Evolutionary conservation across 139 green algal genomes (phyloP), one percentile per base, ranked within the genome.

Genomic region (Mychonastes homosphaera): DNA sequence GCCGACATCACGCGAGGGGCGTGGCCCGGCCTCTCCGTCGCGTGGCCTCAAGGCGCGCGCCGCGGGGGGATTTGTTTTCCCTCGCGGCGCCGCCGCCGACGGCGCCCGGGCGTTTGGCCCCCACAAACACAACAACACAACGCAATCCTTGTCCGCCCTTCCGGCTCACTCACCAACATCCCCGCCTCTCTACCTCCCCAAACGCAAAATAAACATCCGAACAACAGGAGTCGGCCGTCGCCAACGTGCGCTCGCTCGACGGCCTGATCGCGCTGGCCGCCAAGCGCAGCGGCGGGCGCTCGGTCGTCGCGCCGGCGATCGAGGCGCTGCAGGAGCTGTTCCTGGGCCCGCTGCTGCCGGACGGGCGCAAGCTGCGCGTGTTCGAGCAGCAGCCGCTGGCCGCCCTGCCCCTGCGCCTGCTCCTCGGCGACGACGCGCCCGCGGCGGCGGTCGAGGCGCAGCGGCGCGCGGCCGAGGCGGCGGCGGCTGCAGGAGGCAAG

Each of bases 311-410:
- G n/a, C 69, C 82, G 73, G 77, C 82, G 5, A 67, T 89, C 30
- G 79, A 91, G 53, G 85, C 83, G 0, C 70, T 89, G 45, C 74
- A 79, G 65, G 88, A 95, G 79, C 74, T 97, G 27, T 95, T 94
- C 46, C 47, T 75, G 1, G 63, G 60, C 0, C 56, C 70, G 8
- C 77, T 97, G 60, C 81, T 97, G 63, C 90, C 90, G 0, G 81
- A 96, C 70, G 71, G 90, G 26, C n/a, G n/a, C n/a, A 89, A 89
- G 74, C 82, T 96, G 46, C 54, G 63, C 23, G 63, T 70, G 24
- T 66, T 90, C 64, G 74, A 83, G 56, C 65, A 81, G 58, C 67
- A 83, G 64, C 72, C 65, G 23, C 58, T 89, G 64, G 36, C 36
- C 36, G 36, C 13, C 12, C 36, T 44, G 36, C 36, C 36, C 12